A percentile compares a stretch with the other conserved stretches of the same genome.
Conservation (phyloP, 169 alveolate genomes). For the Theileria orientalis region DNA sequence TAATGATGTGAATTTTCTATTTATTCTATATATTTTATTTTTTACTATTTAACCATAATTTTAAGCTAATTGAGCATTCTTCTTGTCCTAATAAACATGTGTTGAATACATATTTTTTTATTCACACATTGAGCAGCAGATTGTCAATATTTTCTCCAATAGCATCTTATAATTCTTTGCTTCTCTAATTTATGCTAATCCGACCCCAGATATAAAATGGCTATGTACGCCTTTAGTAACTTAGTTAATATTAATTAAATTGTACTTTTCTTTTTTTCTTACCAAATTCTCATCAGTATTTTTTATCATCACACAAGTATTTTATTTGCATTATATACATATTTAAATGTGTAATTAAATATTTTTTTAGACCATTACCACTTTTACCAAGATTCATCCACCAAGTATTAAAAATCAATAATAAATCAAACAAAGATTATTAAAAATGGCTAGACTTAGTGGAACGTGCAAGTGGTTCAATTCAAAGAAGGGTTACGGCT, state of each 20-base stretch:
- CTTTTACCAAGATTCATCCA: not conserved
- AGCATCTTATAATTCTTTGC: not conserved
- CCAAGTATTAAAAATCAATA: not conserved
- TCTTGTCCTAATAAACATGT: no score
- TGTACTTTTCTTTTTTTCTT: not conserved
- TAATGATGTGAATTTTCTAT: no score
- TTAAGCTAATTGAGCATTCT: no score
- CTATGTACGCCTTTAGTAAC: not conserved
- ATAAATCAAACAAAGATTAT: not conserved
- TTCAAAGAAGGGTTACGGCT: constrained; percentile 79
- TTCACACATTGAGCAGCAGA: not conserved
- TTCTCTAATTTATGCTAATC: no score
- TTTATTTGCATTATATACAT: no score
- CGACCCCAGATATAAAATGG: not conserved
- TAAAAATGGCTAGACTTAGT: constrained; percentile 30
- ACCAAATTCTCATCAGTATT: not conserved
- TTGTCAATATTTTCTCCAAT: not conserved
- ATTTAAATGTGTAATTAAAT: not conserved
- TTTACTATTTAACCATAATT: no score
- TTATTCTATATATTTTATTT: no score
- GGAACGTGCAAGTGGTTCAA: constrained; percentile 83
- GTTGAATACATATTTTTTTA: no score
- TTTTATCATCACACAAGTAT: not conserved
- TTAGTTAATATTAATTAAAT: no score
- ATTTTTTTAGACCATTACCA: not conserved